Conservation (phyloP, 139 green algal genomes). For the Micromonas pusilla region DNA sequence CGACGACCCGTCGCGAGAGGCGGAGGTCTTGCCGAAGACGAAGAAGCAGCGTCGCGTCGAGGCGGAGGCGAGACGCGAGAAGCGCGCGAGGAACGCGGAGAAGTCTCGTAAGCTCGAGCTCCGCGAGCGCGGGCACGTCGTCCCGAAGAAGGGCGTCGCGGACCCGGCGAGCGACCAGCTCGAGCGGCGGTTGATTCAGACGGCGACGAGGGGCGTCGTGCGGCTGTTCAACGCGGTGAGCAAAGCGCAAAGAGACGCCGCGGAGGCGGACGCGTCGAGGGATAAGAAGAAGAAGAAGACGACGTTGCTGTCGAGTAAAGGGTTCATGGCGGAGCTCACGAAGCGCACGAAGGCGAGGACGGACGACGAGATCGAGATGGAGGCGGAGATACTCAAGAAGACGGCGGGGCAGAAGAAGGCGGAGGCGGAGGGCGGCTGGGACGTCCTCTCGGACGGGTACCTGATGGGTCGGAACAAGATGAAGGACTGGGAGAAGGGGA, state of each 20-base stretch:
- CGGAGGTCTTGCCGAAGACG: slow-evolving; percentile 30
- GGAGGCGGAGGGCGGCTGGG: slow-evolving; percentile 47
- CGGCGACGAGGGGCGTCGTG: slow-evolving; percentile 74
- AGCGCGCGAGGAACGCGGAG: slow-evolving; percentile 41
- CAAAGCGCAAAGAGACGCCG: slow-evolving; percentile 53
- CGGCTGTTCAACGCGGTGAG: slow-evolving; percentile 81
- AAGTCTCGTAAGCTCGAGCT: slow-evolving; percentile 51
- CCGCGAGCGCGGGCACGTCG: slow-evolving; percentile 52
- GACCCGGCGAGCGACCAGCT: slow-evolving; percentile 55
- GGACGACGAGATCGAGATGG: slow-evolving; percentile 26
- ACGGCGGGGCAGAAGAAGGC: slow-evolving; percentile 29
- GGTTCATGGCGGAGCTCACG: neutral
- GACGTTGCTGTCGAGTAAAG: slow-evolving; percentile 3
- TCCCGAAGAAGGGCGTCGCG: slow-evolving; percentile 26
- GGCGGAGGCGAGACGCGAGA: slow-evolving; percentile 42
- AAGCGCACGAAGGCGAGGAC: neutral
- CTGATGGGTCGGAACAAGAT: slow-evolving; percentile 53
- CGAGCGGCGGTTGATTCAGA: slow-evolving; percentile 59
- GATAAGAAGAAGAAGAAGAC: slow-evolving; percentile 12
- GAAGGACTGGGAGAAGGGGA: slow-evolving; percentile 74
- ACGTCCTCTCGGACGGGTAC: slow-evolving; percentile 64
- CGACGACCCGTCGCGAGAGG: neutral
- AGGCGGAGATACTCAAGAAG: neutral
- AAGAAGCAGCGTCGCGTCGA: slow-evolving; percentile 55
- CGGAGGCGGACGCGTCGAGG: neutral